Evolutionary conservation across 108 stramenopile genomes (phyloP).

Genomic region (Cyclotella atomus): DNA sequence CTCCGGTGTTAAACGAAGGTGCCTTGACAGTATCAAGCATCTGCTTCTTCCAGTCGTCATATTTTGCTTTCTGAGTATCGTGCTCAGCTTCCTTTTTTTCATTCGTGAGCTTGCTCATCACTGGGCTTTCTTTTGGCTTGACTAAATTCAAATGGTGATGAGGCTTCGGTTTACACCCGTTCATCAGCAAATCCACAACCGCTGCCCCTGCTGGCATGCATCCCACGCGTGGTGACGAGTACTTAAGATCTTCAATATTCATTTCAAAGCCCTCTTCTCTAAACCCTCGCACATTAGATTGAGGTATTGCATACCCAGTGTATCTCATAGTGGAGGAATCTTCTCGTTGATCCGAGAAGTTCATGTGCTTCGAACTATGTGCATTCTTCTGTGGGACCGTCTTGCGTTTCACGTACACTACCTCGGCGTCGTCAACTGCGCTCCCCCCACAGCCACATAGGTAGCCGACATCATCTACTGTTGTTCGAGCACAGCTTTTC

Average conservation of each 20-base stretch:
- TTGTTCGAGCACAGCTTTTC: not conserved
- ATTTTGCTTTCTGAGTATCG: no score
- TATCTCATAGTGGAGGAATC: not conserved
- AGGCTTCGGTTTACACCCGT: not conserved
- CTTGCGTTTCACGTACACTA: conserved; percentile 2
- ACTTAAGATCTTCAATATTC: not conserved
- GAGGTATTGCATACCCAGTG: not conserved
- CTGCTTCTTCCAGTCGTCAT: conserved; percentile 6
- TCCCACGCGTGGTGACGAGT: not conserved
- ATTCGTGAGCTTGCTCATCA: not conserved
- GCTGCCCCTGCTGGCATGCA: conserved; percentile 5
- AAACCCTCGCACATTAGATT: not conserved
- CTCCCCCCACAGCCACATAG: conserved; percentile 2
- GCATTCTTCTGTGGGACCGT: not conserved
- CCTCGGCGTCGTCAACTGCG: not conserved
- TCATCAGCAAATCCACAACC: not conserved
- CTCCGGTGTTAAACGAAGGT: not conserved
- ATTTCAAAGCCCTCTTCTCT: not conserved
- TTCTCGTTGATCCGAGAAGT: not conserved
- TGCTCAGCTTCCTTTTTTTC: not conserved
- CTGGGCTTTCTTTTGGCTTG: not conserved
- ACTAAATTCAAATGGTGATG: not conserved
- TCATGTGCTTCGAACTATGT: not conserved
- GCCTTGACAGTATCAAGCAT: conserved; percentile 1
- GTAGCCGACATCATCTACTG: not conserved